A percentile compares a stretch with the other conserved stretches of the same genome.
Evolutionary conservation across 176 grass and related monocot species (phyloP).

Genomic region (Eleusine coracana): DNA sequence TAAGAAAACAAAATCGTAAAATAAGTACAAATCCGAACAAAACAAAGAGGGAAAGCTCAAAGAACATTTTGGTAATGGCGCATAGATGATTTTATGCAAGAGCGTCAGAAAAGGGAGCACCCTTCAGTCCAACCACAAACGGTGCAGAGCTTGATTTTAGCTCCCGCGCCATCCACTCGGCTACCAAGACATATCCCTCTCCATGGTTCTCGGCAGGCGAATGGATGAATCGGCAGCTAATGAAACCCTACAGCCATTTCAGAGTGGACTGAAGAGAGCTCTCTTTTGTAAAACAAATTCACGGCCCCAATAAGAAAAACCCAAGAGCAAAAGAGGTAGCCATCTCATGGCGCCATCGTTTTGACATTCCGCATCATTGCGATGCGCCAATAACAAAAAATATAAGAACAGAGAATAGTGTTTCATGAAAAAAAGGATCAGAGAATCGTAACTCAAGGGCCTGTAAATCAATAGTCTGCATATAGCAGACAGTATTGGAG

Average conservation of each 20-base stretch:
- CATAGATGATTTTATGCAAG: constrained; percentile 38
- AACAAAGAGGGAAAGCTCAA: not conserved
- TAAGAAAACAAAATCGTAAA: not conserved
- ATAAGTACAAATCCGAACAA: not conserved
- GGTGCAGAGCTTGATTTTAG: constrained; percentile 58
- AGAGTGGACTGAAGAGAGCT: constrained; percentile 95
- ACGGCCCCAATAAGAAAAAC: not conserved
- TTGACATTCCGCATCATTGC: constrained; percentile 3
- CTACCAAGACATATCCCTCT: constrained; percentile 48
- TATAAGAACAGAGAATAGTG: not conserved
- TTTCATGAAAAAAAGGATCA: not conserved
- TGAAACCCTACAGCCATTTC: constrained; percentile 59
- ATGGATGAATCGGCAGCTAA: constrained; percentile 93
- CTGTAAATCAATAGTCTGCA: not conserved
- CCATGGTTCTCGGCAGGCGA: constrained; percentile 54
- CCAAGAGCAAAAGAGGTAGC: not conserved
- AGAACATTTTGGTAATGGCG: not conserved
- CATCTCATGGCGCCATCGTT: too few relatives aligned
- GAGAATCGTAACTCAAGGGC: not conserved
- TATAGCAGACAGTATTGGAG: not conserved
- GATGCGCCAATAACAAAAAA: not conserved
- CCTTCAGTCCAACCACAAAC: constrained; percentile 95
- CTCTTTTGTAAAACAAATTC: constrained; percentile 45
- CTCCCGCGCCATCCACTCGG: constrained; percentile 85
- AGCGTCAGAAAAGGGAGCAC: constrained; percentile 63